phyloP scores from a whole-genome alignment of 768 basidiomycete genomes.

The Galerina marginata region DNA sequence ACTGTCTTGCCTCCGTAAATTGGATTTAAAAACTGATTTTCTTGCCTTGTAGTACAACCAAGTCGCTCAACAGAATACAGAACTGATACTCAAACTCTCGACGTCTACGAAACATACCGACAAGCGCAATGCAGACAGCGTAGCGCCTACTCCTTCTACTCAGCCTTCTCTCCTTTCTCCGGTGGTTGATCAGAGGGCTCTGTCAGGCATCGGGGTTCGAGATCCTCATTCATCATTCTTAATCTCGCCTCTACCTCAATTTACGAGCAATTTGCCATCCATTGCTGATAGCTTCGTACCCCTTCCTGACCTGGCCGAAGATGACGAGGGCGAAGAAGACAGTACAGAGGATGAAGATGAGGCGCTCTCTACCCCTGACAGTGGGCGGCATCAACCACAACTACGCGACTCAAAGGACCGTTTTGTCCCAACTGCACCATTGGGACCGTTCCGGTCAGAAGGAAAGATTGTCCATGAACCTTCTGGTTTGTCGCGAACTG shows the following conservation, averaged over 20 bases:
- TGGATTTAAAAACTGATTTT: background rate
- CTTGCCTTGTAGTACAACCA: conserved; percentile 25
- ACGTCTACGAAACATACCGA: conserved; percentile 7
- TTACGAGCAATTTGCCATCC: conserved; percentile 38
- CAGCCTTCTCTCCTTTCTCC: conserved; percentile 10
- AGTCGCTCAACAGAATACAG: conserved; percentile 22
- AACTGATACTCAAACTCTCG: conserved; percentile 17
- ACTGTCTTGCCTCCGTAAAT: background rate
- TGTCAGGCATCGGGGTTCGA: conserved; percentile 38
- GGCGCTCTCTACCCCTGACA: conserved; percentile 24
- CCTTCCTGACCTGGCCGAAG: conserved; percentile 44
- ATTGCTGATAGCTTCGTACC: conserved; percentile 33
- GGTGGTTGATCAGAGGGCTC: conserved; percentile 39
- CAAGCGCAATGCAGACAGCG: background rate
- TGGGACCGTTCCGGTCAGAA: conserved; percentile 6
- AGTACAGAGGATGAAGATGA: conserved; percentile 28
- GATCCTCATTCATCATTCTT: conserved; percentile 38
- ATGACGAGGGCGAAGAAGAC: conserved; percentile 33
- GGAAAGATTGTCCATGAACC: conserved; percentile 12
- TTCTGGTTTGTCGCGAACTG: conserved; percentile 28
- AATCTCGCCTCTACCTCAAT: conserved; percentile 51
- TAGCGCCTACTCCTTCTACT: background rate
- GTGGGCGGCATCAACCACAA: conserved; percentile 15
- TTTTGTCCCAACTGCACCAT: background rate
- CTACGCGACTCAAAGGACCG: conserved; percentile 6